Conservation (phyloP, 1,139 yeast species). For the Saccharomyces hybrid region DNA sequence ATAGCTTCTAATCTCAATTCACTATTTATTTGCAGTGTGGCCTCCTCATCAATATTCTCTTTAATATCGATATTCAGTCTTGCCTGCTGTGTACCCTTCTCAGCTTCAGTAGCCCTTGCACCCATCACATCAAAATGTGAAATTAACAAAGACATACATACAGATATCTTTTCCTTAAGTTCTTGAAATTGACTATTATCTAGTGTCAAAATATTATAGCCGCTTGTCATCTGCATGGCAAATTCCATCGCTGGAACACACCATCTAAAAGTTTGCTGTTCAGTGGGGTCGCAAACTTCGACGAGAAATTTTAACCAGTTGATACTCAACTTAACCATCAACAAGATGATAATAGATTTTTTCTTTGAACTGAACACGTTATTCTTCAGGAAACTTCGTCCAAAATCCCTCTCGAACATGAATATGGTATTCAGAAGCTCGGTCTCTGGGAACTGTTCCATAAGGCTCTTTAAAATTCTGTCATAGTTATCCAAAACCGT, state of each 20-base stretch:
- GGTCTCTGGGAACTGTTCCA: constrained; percentile 52
- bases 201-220: constrained; percentile 74
- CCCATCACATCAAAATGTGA: constrained; percentile 97
- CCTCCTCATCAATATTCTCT: constrained; percentile 34
- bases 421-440: constrained; percentile 70
- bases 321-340: constrained; percentile 64
- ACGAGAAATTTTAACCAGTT: constrained; percentile 90
- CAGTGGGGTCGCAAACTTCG: constrained; percentile 89
- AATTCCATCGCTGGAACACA: constrained; percentile 89
- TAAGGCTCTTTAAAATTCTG: constrained; percentile 40
- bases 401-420: constrained; percentile 73
- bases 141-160: constrained; percentile 83
- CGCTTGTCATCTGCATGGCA: constrained; percentile 89
- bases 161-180: constrained; percentile 75
- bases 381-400: constrained; percentile 58
- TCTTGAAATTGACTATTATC: constrained; percentile 65
- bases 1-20: constrained; percentile 31
- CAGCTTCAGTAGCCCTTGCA: constrained; percentile 73
- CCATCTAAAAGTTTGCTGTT: constrained; percentile 84
- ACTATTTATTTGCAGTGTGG: constrained; percentile 27
- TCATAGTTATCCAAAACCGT: constrained; percentile 57
- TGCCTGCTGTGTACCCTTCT: constrained; percentile 37
- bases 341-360: constrained; percentile 60
- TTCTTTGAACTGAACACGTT: constrained; percentile 47
- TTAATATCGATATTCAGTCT: constrained; percentile 22